Base-by-base conservation (phyloP, 1,284 basidiomycete species). In the Pulveroboletus sp. region DNA sequence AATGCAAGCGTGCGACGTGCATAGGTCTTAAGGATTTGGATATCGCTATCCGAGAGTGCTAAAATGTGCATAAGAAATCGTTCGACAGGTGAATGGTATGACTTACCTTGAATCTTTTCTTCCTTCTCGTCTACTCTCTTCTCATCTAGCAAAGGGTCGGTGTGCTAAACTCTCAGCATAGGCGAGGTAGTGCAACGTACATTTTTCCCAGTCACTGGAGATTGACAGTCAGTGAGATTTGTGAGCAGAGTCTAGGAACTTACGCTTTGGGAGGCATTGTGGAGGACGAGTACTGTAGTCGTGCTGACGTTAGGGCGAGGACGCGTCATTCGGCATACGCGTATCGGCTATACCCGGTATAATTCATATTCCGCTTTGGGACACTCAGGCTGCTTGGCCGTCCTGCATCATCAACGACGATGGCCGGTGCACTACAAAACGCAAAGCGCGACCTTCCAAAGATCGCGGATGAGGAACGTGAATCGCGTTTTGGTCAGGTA, bases 21-120 rank as follows among this genome's bases (percentile, higher is more conserved):
- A 74, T 99, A 99, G 60, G 97, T 99, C 80, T 98, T 98, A 64
- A 99, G 85, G 60, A 99, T 96, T 75, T 99, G 96, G 57, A 99
- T 99, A 73, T 99, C 97, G 60, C 93, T 96, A 70, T 98, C 97
- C 72, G 98, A 97, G 62, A 99, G 87, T 49, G 91, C 96, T 90
- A 69, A 49, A 54, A 26, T 6, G 15, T 72, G 28, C 66, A 59
- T 59, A 36, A 56, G 56, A 22, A 43, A 31, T 14, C 6, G 7
- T 31, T 24, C 46, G 24, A 22, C 24, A 42, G 5, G 26, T 5
- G 36, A 46, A 47, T 43, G 25, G 33, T 25, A 57, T 35, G 33
- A 79, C 87, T 58, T 65, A 89, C 93, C 88, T 66, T 93, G 87
- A 69, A 96, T 95, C 81, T 96, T 96, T 76, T 94, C 93, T 70